These are phyloP conservation scores for Periconia sp. DNA, from an alignment of 2,329 filamentous ascomycete species.

Conservation along the genomic window DNA sequence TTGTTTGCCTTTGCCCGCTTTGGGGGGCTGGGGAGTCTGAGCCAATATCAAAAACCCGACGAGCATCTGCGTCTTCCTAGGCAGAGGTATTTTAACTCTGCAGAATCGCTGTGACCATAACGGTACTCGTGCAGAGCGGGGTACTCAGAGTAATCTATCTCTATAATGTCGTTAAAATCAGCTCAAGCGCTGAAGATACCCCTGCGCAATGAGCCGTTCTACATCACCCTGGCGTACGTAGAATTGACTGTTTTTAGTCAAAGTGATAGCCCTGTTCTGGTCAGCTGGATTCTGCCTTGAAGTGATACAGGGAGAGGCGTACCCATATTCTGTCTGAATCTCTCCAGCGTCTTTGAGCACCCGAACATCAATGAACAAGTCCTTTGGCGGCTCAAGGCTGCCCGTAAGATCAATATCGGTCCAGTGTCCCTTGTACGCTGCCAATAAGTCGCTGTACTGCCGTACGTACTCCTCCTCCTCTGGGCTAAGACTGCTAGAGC, in stretches of 20 bases:
- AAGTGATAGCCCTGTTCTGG: constrained; percentile 76
- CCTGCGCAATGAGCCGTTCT: constrained; percentile 90
- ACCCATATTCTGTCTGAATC: constrained; percentile 99
- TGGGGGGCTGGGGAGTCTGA: too few species aligned
- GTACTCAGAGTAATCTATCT: too few species aligned
- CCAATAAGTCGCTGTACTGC: constrained; percentile 87
- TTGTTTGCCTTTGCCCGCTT: too few species aligned
- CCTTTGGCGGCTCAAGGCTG: constrained; percentile 88
- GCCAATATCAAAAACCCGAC: too few species aligned
- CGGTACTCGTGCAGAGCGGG: too few species aligned
- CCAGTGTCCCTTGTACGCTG: constrained; percentile 98
- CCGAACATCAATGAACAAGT: constrained; percentile 95
- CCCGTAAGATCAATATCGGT: constrained; percentile 96
- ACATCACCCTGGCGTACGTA: constrained; percentile 96
- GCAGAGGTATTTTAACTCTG: too few species aligned
- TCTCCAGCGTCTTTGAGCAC: constrained; percentile 97
- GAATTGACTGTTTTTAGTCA: constrained; percentile 98
- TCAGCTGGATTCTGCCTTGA: constrained; percentile 10
- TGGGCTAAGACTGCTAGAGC: constrained; percentile 80
- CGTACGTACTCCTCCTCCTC: constrained; percentile 97
- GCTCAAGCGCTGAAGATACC: constrained; percentile 88
- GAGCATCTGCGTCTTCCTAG: too few species aligned
- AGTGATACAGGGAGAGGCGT: too few species aligned
- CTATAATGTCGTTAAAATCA: too few species aligned
- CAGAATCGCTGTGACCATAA: too few species aligned